These are phyloP conservation scores for Diaporthe sp. DNA, from an alignment of 2,329 filamentous ascomycete genomes.

Conservation along the genomic window DNA sequence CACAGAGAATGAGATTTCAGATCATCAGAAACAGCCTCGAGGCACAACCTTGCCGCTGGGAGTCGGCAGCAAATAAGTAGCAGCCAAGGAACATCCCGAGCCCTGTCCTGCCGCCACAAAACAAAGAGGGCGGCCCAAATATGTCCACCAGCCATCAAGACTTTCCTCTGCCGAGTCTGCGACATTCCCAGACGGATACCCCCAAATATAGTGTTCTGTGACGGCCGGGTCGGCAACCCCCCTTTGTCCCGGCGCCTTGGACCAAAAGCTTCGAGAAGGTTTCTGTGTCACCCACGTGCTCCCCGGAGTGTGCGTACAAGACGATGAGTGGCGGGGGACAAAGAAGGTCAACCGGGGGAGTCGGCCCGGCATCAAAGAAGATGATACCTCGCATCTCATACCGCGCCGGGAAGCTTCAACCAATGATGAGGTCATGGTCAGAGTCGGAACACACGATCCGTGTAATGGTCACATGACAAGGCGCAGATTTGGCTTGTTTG, in stretches of 20 bases:
- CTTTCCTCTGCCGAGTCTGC: not conserved
- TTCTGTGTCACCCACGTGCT: not conserved
- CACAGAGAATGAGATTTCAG: not conserved
- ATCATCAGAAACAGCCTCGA: not conserved
- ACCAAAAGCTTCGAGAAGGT: not conserved
- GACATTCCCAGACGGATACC: not conserved
- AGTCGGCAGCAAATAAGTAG: not conserved
- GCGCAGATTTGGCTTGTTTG: too few relatives aligned
- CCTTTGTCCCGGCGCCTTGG: slow-evolving; percentile 1
- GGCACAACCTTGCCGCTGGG: not conserved
- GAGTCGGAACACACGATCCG: not conserved
- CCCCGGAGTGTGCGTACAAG: not conserved
- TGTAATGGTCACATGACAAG: too few relatives aligned
- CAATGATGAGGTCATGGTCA: rapidly evolving
- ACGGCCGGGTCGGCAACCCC: not conserved
- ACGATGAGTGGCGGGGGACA: not conserved
- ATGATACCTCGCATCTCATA: not conserved
- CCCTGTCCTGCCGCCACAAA: not conserved
- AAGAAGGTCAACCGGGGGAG: not conserved
- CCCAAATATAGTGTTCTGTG: not conserved
- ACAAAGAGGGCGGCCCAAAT: slow-evolving; percentile 5
- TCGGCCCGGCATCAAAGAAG: not conserved
- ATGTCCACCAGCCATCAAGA: too few relatives aligned
- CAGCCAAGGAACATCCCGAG: not conserved
- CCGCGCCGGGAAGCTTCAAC: too few relatives aligned